Evolutionary conservation across 345 rosid genomes (phyloP), one percentile per base, ranked within the genome.

Genomic region (Iberis pinnata): DNA sequence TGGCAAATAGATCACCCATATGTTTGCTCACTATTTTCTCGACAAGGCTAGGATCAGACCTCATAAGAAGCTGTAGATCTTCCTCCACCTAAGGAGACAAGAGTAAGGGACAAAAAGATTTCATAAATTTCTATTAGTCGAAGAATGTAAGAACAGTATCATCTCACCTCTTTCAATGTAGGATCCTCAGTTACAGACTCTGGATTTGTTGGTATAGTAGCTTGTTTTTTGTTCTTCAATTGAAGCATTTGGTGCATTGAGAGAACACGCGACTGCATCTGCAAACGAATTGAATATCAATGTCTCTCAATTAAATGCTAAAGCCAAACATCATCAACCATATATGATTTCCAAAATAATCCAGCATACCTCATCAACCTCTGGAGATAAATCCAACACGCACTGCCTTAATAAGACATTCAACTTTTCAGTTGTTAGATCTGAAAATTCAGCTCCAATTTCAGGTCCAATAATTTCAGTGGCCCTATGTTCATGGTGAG

Each of bases 401-500:
- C 61, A 59, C 49, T 67, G 56, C 38, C 66, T 45, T 53, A 67
- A 53, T 39, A 67, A 53, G 1, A 32, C 25, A 32, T 67, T 67
- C 56, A 67, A 53, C 61, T 60, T 67, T 18, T 67, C 71, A 0
- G 2, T 31, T 31, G 50, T 59, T 2, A 27, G 32, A 37, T 35
- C 13, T 39, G 71, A 67, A 13, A 65, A 25, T 19, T 37, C 35
- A 37, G 70, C 48, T 65, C 70, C 70, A n/a, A 58, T 25, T 19
- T 37, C 35, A 37, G 70, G 42, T 65, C 70, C 70, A n/a, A 58
- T 25, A n/a, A 7, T n/a, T 27, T 43, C 64, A 27, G 53, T 4
- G 36, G 24, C 48, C 2, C 1, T 38, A 31, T 0, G 13, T 31
- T 48, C 59, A 36, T 64, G 56, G 12, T 12, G 36, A 25, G 52